Evolutionary conservation across 2,329 filamentous ascomycete genomes (phyloP).

Genomic region (Didymella segeticola): DNA sequence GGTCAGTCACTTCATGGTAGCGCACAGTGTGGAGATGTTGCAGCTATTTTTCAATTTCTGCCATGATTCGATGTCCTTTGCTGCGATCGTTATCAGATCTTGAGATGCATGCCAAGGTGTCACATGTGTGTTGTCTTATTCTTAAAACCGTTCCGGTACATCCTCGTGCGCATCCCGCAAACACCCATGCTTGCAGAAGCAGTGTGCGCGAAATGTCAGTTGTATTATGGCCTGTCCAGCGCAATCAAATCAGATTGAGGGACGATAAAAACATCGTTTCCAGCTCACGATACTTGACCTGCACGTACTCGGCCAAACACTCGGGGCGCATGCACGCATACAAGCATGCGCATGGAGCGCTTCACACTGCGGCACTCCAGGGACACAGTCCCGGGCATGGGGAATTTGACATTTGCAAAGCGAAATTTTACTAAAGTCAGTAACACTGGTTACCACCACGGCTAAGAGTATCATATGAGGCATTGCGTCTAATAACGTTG

Average conservation of each 20-base stretch:
- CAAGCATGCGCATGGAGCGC: not conserved
- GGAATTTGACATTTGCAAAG: not conserved
- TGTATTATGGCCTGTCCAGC: not conserved
- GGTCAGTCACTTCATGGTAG: not conserved
- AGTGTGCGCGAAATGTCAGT: not conserved
- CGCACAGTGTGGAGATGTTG: not conserved
- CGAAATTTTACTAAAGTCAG: not conserved
- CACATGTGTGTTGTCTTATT: constrained; percentile 13
- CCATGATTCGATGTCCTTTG: not conserved
- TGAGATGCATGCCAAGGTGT: constrained; percentile 13
- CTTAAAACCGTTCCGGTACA: constrained; percentile 7
- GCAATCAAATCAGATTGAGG: not conserved
- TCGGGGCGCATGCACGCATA: constrained; percentile 7
- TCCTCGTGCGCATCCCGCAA: constrained; percentile 18
- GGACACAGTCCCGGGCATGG: too few relatives aligned
- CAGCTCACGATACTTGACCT: not conserved
- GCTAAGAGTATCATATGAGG: not conserved
- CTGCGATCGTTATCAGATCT: constrained; percentile 8
- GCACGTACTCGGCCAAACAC: not conserved
- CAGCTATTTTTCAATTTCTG: not conserved
- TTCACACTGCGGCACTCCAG: not conserved
- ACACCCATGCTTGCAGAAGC: constrained; percentile 3
- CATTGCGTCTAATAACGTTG: not conserved
- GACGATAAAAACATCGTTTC: not conserved
- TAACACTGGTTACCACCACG: not conserved